phyloP scores from a whole-genome alignment of 192 early-diverging fungal species.

The Podila minutissima region DNA sequence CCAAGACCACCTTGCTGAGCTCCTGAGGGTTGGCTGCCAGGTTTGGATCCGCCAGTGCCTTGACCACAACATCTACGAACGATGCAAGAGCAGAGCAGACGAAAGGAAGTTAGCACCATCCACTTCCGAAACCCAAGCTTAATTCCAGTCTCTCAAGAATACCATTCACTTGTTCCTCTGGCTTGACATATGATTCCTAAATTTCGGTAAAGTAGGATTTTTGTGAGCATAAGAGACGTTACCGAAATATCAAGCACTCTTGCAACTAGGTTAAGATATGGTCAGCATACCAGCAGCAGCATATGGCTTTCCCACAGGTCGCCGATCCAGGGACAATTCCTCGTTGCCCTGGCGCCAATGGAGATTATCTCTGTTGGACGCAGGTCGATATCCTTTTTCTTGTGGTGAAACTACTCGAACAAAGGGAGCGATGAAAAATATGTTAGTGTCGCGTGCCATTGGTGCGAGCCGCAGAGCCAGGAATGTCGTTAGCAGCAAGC shows the following conservation, averaged over 20 bases:
- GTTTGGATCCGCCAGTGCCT: conserved; percentile 11
- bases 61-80: neutral
- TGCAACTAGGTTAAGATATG: neutral
- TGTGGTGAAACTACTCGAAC: neutral
- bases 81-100: neutral
- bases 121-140: neutral
- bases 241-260: neutral
- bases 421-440: too few relatives aligned
- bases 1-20: conserved; percentile 23
- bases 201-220: neutral
- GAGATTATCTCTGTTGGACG: conserved; percentile 21
- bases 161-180: conserved; percentile 21
- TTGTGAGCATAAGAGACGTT: too few relatives aligned
- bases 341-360: conserved; percentile 60
- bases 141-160: neutral
- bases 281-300: conserved; percentile 22
- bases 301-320: conserved; percentile 61
- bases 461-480: neutral
- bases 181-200: conserved; percentile 25
- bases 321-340: conserved; percentile 82
- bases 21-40: conserved; percentile 22
- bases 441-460: neutral
- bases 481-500: too few relatives aligned
- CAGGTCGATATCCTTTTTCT: conserved; percentile 54
- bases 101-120: neutral